Base-by-base conservation (phyloP, 1,284 basidiomycete genomes). In the Ceraceosorus guamensis region DNA sequence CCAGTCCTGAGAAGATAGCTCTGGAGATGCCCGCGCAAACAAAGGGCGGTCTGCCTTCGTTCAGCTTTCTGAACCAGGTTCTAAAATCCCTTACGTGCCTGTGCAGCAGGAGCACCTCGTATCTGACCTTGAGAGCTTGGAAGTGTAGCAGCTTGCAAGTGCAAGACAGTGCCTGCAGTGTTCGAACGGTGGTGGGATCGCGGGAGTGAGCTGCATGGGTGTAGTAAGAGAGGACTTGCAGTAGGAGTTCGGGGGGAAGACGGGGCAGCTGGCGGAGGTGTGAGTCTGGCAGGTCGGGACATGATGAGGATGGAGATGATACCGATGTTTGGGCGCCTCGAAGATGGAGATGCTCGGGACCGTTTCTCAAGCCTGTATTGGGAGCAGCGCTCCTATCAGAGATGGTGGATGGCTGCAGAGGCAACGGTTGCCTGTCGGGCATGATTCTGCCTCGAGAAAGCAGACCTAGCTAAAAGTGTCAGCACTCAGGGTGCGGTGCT, bases 1-100 rank as follows among this genome's bases (percentile, higher is more conserved):
- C 67, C 6, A 72, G 46, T 0, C 58, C 68, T 14, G 63, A 62
- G 46, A 73, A 73, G 5, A 71, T 54, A 1, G 62, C 69, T 5
- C 61, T 48, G 0, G 68, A 67, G 39, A 63, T 61, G 5, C 69
- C 68, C 0, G 65, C 65, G 46, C 65, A 68, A n/a, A 60, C 61
- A 34, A 65, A 70, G 6, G 67, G 65, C 18, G 67, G 71, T n/a
- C 61, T 52, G 2, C 64, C 54, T 6, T 61, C 60, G 51, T 66
- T 63, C 45, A 68, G 59, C 16, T 66, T 51, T 24, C 61, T 52
- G 50, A 71, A 70, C 67, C 69, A 73, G 46, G 66, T 66, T 37
- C 70, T 62, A 50, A 75, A 75, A 18, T 74, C 71, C 6, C 73
- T 57, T 5, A 75, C 73, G 49, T 72, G 67, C 10, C 73, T 59